A percentile compares a stretch with the other conserved stretches of the same genome.
These are phyloP conservation scores for Metschnikowia sp. DNA, from an alignment of 805 yeast genomes.

Conservation along the genomic window DNA sequence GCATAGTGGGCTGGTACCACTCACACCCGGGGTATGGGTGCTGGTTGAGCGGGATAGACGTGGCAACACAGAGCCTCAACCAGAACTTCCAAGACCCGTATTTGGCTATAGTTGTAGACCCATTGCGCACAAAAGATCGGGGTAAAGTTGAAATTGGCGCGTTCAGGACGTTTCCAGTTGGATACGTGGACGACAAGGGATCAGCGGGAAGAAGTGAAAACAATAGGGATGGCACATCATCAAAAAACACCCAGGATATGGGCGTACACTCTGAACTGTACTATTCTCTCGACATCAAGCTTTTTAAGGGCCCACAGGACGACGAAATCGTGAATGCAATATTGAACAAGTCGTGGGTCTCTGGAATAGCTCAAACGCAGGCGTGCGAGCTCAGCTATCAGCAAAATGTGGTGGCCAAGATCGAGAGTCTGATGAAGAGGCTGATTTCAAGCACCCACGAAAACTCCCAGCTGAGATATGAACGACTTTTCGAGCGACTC, in stretches of 20 bases:
- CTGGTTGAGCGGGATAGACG: constrained; percentile 92
- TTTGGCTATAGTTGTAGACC: constrained; percentile 85
- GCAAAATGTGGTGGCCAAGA: constrained; percentile 1
- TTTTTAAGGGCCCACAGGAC: constrained; percentile 55
- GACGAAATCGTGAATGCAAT: constrained; percentile 31
- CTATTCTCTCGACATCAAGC: constrained; percentile 60
- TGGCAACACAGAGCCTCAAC: constrained; percentile 80
- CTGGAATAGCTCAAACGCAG: constrained; percentile 11
- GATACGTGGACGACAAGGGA: constrained; percentile 11
- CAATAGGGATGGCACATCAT: background rate
- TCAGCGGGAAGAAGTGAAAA: constrained; percentile 1
- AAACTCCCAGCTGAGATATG: background rate
- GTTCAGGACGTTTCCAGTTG: constrained; percentile 65
- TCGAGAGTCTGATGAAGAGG: background rate
- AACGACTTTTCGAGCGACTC: constrained; percentile 4
- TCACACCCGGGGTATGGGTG: constrained; percentile 98
- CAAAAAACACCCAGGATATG: constrained; percentile 46
- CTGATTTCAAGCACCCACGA: background rate
- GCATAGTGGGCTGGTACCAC: constrained; percentile 95
- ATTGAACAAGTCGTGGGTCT: constrained; percentile 23
- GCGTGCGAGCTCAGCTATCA: constrained; percentile 4
- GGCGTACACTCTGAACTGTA: constrained; percentile 71
- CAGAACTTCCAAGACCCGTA: constrained; percentile 91
- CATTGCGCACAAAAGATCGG: constrained; percentile 59
- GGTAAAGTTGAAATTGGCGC: constrained; percentile 84